phyloP scores from a whole-genome alignment of 1,284 basidiomycete genomes.

The Puccinia horiana region DNA sequence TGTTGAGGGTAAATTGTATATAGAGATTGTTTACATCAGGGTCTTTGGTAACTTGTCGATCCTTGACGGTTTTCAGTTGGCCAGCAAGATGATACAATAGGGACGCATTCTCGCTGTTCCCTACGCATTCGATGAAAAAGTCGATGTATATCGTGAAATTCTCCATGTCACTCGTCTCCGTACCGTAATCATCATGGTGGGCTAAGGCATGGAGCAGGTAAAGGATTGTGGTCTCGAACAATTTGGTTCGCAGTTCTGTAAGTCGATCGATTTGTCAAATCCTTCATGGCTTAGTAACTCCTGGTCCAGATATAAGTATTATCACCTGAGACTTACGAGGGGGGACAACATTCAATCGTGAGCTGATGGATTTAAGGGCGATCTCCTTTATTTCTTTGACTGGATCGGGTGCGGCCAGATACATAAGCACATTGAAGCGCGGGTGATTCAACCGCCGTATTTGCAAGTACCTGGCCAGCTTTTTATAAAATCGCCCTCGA shows the following conservation, averaged over 20 bases:
- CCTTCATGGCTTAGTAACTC: slow-evolving; percentile 20
- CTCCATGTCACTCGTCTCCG: slow-evolving; percentile 65
- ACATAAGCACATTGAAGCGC: slow-evolving; percentile 78
- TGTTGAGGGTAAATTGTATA: not conserved
- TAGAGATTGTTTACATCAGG: slow-evolving; percentile 67
- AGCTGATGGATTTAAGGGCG: slow-evolving; percentile 66
- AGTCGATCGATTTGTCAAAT: slow-evolving; percentile 20
- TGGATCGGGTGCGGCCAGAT: slow-evolving; percentile 87
- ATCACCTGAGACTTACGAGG: slow-evolving; percentile 46
- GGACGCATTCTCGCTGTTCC: slow-evolving; percentile 74
- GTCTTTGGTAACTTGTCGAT: slow-evolving; percentile 68
- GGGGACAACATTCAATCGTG: slow-evolving; percentile 62
- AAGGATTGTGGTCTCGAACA: slow-evolving; percentile 79
- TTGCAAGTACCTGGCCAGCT: slow-evolving; percentile 68
- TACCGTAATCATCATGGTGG: slow-evolving; percentile 87
- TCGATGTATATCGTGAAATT: slow-evolving; percentile 73
- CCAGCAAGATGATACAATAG: slow-evolving; percentile 79
- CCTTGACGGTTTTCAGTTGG: slow-evolving; percentile 82
- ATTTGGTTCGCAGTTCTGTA: slow-evolving; percentile 66
- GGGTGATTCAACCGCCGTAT: slow-evolving; percentile 59
- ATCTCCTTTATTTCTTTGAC: slow-evolving; percentile 68
- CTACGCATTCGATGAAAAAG: slow-evolving; percentile 79
- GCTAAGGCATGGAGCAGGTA: slow-evolving; percentile 82
- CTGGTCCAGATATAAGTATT: not conserved
- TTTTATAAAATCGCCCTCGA: slow-evolving; percentile 74